Evolutionary conservation across 192 early-diverging fungal species (phyloP).

Genomic region (Coemansia sp.): DNA sequence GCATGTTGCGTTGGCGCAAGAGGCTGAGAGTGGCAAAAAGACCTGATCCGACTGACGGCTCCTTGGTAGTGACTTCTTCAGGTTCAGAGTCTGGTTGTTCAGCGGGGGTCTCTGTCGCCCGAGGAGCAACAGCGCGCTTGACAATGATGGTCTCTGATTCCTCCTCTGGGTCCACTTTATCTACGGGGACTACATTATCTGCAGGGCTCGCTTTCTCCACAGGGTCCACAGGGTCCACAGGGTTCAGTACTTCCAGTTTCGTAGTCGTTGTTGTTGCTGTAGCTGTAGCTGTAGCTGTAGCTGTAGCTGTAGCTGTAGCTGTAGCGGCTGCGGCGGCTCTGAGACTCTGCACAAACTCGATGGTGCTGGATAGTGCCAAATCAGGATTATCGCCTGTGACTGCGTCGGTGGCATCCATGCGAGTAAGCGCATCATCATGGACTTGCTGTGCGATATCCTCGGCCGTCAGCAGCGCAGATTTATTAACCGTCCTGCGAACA

Average conservation of each 20-base stretch:
- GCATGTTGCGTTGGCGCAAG: conserved; percentile 75
- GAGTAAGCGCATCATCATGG: conserved; percentile 21
- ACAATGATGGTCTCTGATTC: conserved; percentile 17
- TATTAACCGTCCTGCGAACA: conserved; percentile 60
- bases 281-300: conserved; percentile 13
- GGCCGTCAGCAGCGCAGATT: conserved; percentile 30
- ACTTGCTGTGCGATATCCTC: conserved; percentile 21
- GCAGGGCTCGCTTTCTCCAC: not conserved
- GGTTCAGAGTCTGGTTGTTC: not conserved
- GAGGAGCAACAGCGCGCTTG: not conserved
- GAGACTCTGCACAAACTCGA: conserved; percentile 82
- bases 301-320: not conserved
- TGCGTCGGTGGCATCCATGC: conserved; percentile 44
- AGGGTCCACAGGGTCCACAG: not conserved
- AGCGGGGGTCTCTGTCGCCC: not conserved
- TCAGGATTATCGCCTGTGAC: not conserved
- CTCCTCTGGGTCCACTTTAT: not conserved
- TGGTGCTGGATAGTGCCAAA: conserved; percentile 81
- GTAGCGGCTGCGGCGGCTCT: conserved; percentile 24
- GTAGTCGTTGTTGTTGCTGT: not conserved
- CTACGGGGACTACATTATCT: not conserved
- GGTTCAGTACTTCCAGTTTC: not conserved
- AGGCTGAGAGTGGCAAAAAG: conserved; percentile 81
- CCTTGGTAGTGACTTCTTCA: conserved; percentile 26
- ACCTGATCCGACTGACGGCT: conserved; percentile 78